A percentile compares a stretch with the other conserved stretches of the same genome.
Conservation (phyloP, 495 filamentous ascomycete genomes). For the Sphaerosporella brunnea region DNA sequence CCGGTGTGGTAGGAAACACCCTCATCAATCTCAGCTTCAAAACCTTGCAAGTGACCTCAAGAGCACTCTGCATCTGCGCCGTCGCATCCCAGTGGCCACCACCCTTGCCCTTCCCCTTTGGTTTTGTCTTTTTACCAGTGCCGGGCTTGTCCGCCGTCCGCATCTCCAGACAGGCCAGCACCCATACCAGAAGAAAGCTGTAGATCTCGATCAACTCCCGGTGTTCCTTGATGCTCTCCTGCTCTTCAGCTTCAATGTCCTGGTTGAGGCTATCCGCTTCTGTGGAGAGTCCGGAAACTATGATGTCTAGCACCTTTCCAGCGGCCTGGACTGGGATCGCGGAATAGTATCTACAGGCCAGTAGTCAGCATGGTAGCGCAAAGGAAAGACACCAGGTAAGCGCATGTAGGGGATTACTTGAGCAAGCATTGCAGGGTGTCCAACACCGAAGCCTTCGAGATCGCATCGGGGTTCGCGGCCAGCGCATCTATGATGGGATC, state of each 20-base stretch:
- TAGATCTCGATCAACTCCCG: constrained; percentile 86
- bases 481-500: constrained; percentile 90
- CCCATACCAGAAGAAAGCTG: constrained; percentile 89
- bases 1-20: constrained; percentile 91
- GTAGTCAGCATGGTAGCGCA: no score
- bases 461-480: constrained; percentile 74
- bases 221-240: constrained; percentile 67
- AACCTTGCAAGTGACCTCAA: constrained; percentile 91
- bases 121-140: constrained; percentile 33
- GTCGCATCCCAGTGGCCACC: constrained; percentile 62
- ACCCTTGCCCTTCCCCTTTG: constrained; percentile 50
- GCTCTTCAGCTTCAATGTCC: constrained; percentile 80
- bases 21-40: constrained; percentile 79
- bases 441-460: constrained; percentile 57
- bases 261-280: constrained; percentile 72
- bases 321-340: constrained; percentile 61
- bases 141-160: constrained; percentile 79
- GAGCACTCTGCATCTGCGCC: constrained; percentile 64
- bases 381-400: background rate
- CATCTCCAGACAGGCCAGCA: constrained; percentile 75
- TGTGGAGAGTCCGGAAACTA: constrained; percentile 82
- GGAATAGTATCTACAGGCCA: constrained; percentile 55
- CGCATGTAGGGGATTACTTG: constrained; percentile 47
- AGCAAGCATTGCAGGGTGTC: constrained; percentile 89
- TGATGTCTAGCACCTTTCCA: constrained; percentile 83